Evolutionary conservation across 352 stramenopile species (phyloP).

Genomic region (Phytopythium litorale): DNA sequence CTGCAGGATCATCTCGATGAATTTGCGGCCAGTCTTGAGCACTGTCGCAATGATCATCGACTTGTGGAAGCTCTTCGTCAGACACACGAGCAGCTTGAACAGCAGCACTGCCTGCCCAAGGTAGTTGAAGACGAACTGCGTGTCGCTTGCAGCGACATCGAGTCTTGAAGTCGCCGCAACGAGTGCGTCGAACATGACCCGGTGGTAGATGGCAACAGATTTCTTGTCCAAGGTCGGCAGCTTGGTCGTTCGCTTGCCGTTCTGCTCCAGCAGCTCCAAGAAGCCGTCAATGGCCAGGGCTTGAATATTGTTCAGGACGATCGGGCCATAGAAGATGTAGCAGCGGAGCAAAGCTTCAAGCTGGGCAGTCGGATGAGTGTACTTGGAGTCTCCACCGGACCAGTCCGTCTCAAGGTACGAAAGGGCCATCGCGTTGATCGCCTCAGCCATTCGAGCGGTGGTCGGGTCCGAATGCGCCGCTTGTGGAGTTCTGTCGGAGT

Average conservation of each 20-base stretch:
- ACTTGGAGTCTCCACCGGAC: constrained; percentile 35
- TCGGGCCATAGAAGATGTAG: constrained; percentile 33
- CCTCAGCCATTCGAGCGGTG: constrained; percentile 16
- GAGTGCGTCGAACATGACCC: constrained; percentile 42
- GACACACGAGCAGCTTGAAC: constrained; percentile 56
- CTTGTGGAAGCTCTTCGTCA: constrained; percentile 61
- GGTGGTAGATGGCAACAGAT: constrained; percentile 39
- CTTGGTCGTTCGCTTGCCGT: constrained; percentile 8
- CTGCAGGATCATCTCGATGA: constrained; percentile 43
- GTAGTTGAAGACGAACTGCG: constrained; percentile 37
- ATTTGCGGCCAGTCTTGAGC: constrained; percentile 49
- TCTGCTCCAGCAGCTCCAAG: constrained; percentile 32
- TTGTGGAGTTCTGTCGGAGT: constrained; percentile 7
- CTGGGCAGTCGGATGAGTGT: constrained; percentile 31
- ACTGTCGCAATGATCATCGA: constrained; percentile 39
- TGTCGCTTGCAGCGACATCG: constrained; percentile 19
- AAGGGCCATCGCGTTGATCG: constrained; percentile 33
- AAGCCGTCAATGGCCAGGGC: constrained; percentile 39
- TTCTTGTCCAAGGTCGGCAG: constrained; percentile 58
- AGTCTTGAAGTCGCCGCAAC: constrained; percentile 31
- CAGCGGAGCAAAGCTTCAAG: constrained; percentile 31
- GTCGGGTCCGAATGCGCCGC: not conserved
- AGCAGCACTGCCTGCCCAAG: constrained; percentile 45
- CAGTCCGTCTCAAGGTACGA: constrained; percentile 42
- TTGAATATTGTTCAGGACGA: constrained; percentile 49